phyloP scores from a whole-genome alignment of 345 rosid genomes.

The Acer negundo region DNA sequence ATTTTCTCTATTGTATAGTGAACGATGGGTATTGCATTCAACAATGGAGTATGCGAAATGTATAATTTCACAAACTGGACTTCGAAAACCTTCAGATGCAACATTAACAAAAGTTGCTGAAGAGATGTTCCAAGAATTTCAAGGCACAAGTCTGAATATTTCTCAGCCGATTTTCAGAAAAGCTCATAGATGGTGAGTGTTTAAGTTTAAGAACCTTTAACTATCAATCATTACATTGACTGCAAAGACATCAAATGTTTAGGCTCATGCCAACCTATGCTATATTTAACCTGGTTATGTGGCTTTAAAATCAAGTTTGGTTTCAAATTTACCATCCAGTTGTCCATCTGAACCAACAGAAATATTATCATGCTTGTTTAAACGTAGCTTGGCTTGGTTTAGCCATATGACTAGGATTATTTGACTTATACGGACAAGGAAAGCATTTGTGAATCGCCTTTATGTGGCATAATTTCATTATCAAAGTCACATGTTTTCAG shows the following conservation, averaged over 20 bases:
- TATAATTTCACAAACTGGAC: conserved; percentile 61
- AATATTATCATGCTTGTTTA: background rate
- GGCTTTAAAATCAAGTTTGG: background rate
- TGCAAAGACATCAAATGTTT: background rate
- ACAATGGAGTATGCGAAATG: conserved; percentile 58
- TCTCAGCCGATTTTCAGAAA: conserved; percentile 72
- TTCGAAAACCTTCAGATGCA: conserved; percentile 60
- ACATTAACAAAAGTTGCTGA: conserved; percentile 53
- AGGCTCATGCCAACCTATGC: background rate
- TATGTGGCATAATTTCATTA: background rate
- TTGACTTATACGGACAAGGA: background rate
- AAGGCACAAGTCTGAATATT: conserved; percentile 48
- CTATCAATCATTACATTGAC: background rate
- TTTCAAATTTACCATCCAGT: background rate
- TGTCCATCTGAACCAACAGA: background rate
- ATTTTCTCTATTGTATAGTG: conserved; percentile 37
- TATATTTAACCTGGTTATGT: background rate
- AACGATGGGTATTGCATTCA: conserved; percentile 86
- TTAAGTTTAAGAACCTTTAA: background rate
- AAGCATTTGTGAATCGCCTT: background rate
- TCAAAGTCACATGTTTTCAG: background rate
- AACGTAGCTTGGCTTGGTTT: background rate
- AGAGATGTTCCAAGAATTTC: conserved; percentile 70
- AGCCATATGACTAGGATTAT: background rate
- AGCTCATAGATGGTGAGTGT: conserved; percentile 82